Conservation (phyloP, 345 rosid genomes). For the Salix udensis region DNA sequence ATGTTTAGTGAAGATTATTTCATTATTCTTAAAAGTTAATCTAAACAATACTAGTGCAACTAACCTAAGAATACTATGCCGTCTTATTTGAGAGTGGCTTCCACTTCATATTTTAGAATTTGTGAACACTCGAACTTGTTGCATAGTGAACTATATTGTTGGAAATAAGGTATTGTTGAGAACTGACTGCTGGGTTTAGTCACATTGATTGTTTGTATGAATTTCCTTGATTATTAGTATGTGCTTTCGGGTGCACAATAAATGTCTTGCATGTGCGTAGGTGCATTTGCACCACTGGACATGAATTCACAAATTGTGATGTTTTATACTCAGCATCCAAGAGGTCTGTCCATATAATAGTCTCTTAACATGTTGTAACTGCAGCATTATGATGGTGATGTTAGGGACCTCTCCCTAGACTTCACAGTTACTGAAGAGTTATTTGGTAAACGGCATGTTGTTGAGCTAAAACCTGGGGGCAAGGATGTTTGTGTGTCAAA, state of each 20-base stretch:
- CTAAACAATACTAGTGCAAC: no score
- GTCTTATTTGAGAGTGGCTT: background rate
- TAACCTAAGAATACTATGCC: background rate
- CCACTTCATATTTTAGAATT: background rate
- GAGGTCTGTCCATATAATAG: no score
- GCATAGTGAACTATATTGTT: background rate
- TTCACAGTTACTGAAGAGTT: conserved; percentile 87
- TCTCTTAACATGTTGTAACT: background rate
- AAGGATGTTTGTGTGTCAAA: conserved; percentile 69
- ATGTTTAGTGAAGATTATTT: background rate
- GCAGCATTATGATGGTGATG: conserved; percentile 89
- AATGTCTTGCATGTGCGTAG: background rate
- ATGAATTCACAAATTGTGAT: background rate
- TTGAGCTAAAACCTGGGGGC: conserved; percentile 90
- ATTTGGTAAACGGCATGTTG: conserved; percentile 60
- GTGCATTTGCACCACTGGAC: background rate
- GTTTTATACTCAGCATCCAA: background rate
- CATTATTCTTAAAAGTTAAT: no score
- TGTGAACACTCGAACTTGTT: background rate
- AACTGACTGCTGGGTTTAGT: background rate
- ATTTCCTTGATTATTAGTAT: background rate
- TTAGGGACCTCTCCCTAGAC: conserved; percentile 82
- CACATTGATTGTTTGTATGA: background rate
- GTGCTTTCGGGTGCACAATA: background rate
- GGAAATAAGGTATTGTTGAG: background rate